These are phyloP conservation scores for Calocybe indica DNA, from an alignment of 768 basidiomycete genomes.

Conservation along the genomic window DNA sequence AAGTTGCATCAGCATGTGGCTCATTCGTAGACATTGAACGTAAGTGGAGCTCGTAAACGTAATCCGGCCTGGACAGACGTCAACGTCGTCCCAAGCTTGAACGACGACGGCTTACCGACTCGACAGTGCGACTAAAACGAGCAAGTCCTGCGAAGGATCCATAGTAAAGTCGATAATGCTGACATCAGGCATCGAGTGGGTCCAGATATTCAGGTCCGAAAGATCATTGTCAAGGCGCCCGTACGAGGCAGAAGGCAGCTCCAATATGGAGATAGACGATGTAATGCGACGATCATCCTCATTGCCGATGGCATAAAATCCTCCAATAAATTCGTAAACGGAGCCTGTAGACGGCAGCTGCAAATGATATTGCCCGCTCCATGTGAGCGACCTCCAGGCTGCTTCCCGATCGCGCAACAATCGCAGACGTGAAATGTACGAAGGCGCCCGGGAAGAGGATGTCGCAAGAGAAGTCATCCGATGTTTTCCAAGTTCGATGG, in stretches of 20 bases:
- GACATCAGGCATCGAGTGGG: slow-evolving; percentile 34
- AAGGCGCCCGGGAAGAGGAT: slow-evolving; percentile 19
- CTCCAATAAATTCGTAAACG: slow-evolving; percentile 46
- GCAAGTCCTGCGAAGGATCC: slow-evolving; percentile 48
- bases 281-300: slow-evolving; percentile 36
- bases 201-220: slow-evolving; percentile 31
- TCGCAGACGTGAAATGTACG: slow-evolving; percentile 35
- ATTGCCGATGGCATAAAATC: slow-evolving; percentile 43
- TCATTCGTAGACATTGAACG: slow-evolving; percentile 45
- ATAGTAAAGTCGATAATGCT: slow-evolving; percentile 52
- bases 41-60: slow-evolving; percentile 44
- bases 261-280: slow-evolving; percentile 42
- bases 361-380: slow-evolving; percentile 30
- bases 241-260: slow-evolving; percentile 33
- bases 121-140: slow-evolving; percentile 38
- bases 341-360: slow-evolving; percentile 38
- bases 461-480: slow-evolving; percentile 32
- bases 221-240: slow-evolving; percentile 14
- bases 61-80: slow-evolving; percentile 25
- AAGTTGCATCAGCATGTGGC: slow-evolving; percentile 39
- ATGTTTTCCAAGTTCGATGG: slow-evolving; percentile 42
- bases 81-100: background rate
- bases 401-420: slow-evolving; percentile 35
- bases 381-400: slow-evolving; percentile 41
- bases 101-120: background rate